These are phyloP conservation scores for Colletotrichum caudatum DNA, from an alignment of 2,329 filamentous ascomycete genomes.

Conservation along the genomic window DNA sequence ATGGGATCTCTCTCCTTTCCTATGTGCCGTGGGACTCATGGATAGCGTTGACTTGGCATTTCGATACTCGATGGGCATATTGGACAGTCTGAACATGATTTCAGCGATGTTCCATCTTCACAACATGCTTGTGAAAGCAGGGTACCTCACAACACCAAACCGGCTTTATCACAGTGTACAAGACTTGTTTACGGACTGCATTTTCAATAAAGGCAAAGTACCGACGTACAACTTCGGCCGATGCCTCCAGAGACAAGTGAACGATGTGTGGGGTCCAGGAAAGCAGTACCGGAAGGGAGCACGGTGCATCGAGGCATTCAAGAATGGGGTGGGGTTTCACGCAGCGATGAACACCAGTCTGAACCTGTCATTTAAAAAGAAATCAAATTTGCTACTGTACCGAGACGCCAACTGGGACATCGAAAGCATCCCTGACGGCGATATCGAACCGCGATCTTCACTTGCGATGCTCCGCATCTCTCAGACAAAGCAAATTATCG, in stretches of 20 bases:
- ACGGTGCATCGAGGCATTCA: neutral
- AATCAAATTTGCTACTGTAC: slow-evolving; percentile 50
- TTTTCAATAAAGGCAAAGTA: slow-evolving; percentile 9
- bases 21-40: slow-evolving; percentile 59
- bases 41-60: slow-evolving; percentile 59
- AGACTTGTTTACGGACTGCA: neutral
- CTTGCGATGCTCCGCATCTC: slow-evolving; percentile 48
- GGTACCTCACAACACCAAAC: slow-evolving; percentile 51
- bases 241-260: slow-evolving; percentile 14
- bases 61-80: slow-evolving; percentile 50
- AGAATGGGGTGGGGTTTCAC: neutral
- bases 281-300: slow-evolving; percentile 2
- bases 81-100: slow-evolving; percentile 56
- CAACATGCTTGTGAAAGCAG: slow-evolving; percentile 60
- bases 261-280: neutral
- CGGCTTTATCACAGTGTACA: slow-evolving; percentile 49
- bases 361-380: slow-evolving; percentile 51
- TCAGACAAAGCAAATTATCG: slow-evolving; percentile 45
- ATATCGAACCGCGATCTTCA: slow-evolving; percentile 45
- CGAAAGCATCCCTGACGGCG: slow-evolving; percentile 52
- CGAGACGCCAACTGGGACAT: slow-evolving; percentile 51
- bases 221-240: slow-evolving; percentile 12
- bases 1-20: slow-evolving; percentile 62
- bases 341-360: neutral
- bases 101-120: slow-evolving; percentile 58